Evolutionary conservation across 1,139 yeast genomes (phyloP).

Genomic region (Hyphopichia khmerensis): DNA sequence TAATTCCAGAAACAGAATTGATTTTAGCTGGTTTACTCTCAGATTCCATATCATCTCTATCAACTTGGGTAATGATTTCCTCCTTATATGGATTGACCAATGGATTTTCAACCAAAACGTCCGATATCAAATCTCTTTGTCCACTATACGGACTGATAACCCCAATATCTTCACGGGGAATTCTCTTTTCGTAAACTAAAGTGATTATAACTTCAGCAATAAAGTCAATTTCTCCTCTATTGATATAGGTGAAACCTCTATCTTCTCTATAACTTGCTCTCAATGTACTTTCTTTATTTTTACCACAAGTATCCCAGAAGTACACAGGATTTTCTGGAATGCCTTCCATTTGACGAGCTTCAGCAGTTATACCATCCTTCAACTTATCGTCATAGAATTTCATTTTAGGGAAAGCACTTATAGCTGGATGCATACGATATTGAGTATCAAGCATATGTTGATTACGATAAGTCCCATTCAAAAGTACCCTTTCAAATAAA

Average conservation of each 20-base stretch:
- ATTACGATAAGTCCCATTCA: constrained; percentile 54
- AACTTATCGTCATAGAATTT: constrained; percentile 54
- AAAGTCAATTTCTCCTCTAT: constrained; percentile 50
- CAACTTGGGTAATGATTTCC: constrained; percentile 50
- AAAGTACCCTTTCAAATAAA: constrained; percentile 56
- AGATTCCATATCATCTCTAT: constrained; percentile 50
- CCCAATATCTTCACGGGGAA: constrained; percentile 54
- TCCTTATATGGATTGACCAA: constrained; percentile 56
- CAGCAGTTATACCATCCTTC: constrained; percentile 58
- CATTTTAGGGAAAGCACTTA: constrained; percentile 61
- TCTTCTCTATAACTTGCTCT: constrained; percentile 46
- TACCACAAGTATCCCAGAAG: constrained; percentile 52
- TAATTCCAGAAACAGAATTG: constrained; percentile 62
- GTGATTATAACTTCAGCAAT: constrained; percentile 47
- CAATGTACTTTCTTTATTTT: constrained; percentile 43
- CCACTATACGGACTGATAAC: constrained; percentile 74
- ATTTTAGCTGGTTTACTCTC: constrained; percentile 54
- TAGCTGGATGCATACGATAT: constrained; percentile 70
- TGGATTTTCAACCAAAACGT: constrained; percentile 45
- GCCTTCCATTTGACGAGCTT: constrained; percentile 42
- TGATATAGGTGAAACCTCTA: constrained; percentile 54
- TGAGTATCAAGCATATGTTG: constrained; percentile 73
- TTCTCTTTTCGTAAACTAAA: constrained; percentile 54
- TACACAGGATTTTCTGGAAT: constrained; percentile 47
- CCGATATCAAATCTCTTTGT: constrained; percentile 63